phyloP scores from a whole-genome alignment of 2,329 filamentous ascomycete species.

The Calonectria naviculata region DNA sequence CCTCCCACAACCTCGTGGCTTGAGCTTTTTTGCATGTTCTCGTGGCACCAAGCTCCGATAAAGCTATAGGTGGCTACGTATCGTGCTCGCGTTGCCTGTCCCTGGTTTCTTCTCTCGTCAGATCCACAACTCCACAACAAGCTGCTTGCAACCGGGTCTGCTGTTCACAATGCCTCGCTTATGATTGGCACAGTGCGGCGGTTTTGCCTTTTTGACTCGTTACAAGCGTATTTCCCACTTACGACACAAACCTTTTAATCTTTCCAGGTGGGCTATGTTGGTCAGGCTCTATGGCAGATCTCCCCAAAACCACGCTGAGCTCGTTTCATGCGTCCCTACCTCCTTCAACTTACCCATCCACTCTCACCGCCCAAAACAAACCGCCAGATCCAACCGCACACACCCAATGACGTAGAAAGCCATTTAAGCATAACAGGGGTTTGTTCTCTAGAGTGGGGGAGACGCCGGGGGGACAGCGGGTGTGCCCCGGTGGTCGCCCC shows the following conservation, averaged over 20 bases:
- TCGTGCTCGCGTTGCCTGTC: neutral
- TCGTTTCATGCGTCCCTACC: neutral
- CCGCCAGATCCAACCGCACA: neutral
- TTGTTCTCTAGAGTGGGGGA: conserved; percentile 2
- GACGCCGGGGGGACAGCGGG: neutral
- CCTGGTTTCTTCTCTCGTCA: neutral
- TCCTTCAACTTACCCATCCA: neutral
- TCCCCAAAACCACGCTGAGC: neutral
- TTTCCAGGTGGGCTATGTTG: neutral
- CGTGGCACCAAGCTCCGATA: neutral
- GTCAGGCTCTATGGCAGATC: neutral
- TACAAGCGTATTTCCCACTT: neutral
- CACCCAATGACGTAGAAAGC: neutral
- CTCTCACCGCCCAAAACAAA: neutral
- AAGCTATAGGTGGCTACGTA: too few relatives aligned
- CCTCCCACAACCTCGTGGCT: neutral
- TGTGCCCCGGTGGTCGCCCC: neutral
- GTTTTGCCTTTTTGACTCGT: conserved; percentile 6
- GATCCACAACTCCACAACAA: neutral
- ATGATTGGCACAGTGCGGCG: neutral
- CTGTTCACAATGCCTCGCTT: neutral
- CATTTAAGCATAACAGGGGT: conserved; percentile 24
- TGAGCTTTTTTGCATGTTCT: neutral
- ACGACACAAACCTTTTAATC: neutral
- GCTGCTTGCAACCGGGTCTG: neutral